Base-by-base conservation (phyloP, 2,329 filamentous ascomycete species). In the Hawksworthiomyces lignivorus region DNA sequence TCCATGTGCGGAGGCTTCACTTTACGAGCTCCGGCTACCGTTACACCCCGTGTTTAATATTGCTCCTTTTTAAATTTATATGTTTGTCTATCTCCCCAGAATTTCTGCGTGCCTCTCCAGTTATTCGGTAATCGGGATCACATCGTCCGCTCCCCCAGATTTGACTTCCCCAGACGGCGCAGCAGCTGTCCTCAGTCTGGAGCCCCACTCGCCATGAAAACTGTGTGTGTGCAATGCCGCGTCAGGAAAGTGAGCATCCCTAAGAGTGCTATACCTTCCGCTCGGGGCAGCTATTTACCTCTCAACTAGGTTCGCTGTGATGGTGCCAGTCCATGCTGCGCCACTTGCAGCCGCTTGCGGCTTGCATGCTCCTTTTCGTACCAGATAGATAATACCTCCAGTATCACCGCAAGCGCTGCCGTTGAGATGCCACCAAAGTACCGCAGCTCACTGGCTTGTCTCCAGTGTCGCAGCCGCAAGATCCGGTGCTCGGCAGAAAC, bases 401-500 rank as follows among this genome's bases (percentile, higher is more conserved):
- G 17, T 7, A 22, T 18, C 5, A 14, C 30, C 7, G n/a, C 31
- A 9, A 29, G 31, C 34, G 24, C 22, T 3, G 38, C 30, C 17
- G 30, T 34, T 24, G 30, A 40, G 21, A 17, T 40, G 8, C 38
- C 38, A 8, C 38, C 38, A 19, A 40, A 40, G 22, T 40, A 40
- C 22, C 38, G 38, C 8, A 34, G 38, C 38, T 40, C 38, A 12
- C 11, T 34, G 15, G 38, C 38, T 6, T 40, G 38, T 35, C 11
- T 40, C 4, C 38, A 29, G 15, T 40, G 38, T n/a, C 30, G 38
- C 4, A 34, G 12, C 14, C 38, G 38, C 22, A 40, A 40, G 20
- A 40, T 34, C 9, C 30, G 38, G 4, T 40, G 38, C 18, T 40
- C 38, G 2, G 38, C 22, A 7, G 38, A 40, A 11, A 28, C 38